Base-by-base conservation (phyloP, 352 stramenopile species). In the Phytophthora litchii region DNA sequence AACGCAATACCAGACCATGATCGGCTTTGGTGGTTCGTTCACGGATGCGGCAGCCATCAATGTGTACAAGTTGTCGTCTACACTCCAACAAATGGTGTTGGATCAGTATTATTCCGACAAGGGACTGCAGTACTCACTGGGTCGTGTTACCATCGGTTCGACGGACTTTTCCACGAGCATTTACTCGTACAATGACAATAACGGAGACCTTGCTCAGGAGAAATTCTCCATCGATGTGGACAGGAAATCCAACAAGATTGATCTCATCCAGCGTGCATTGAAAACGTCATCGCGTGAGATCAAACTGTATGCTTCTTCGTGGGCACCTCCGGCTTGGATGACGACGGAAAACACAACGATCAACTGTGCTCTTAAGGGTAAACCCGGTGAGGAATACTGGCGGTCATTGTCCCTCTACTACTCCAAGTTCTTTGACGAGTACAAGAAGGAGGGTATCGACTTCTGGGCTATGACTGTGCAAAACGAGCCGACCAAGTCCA, bases 11-110 rank as follows among this genome's bases (percentile, higher is more conserved):
- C 86, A 95, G 64, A 74, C 88, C 52, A 91, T 95, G 34, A 70
- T 89, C 29, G 93, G 93, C 25, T 98, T 98, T 70, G 66, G 93
- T 12, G 93, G 91, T 7, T 91, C 93, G 1, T 98, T 98, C 64
- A 98, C 93, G 8, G 93, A 98, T 56, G 82, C 89, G 9, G 75
- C 92, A 8, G 83, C 85, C 13, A 72, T 96, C 40, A 88, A 97
- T 59, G 94, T 98, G 49, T 60, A 76, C 1, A 93, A 92, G 54
- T 62, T 98, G 31, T 73, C 91, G 13, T 34, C 25, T 1, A 68
- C 78, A 12, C 82, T 93, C 44, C 87, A 97, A 56, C 75, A 96
- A 42, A 67, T 96, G 56, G 69, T 97, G 11, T 38, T 97, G 29
- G 78, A 80, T 53, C 69, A 95, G 35, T 97, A 97, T 64, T 98